Percentiles rank a stretch among this genome's conserved stretches.
These are phyloP conservation scores for Carex littledalei DNA, from an alignment of 176 grass and related monocot species.

Conservation along the genomic window DNA sequence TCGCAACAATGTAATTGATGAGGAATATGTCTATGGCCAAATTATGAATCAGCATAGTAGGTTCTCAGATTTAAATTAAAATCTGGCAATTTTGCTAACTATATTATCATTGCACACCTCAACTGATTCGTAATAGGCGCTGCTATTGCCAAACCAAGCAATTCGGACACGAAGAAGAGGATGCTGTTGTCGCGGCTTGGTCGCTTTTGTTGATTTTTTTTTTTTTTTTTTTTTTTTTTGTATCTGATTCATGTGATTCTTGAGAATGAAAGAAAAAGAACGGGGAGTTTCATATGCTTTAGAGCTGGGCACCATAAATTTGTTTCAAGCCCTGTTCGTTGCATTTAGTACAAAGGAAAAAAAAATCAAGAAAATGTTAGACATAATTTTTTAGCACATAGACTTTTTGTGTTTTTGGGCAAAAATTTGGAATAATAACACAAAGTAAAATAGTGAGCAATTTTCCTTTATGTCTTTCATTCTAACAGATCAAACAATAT, in stretches of 20 bases:
- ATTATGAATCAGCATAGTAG: not conserved
- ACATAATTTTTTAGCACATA: too few species aligned
- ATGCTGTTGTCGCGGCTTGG: not conserved
- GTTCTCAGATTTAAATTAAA: not conserved
- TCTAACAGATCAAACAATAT: too few species aligned
- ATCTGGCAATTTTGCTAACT: not conserved
- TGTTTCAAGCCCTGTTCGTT: not conserved
- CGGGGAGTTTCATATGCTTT: not conserved
- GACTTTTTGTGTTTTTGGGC: too few species aligned
- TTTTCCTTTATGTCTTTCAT: too few species aligned
- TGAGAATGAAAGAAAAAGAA: not conserved
- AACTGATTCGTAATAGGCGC: not conserved
- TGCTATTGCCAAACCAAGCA: not conserved
- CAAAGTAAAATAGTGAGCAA: too few species aligned
- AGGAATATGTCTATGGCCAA: not conserved
- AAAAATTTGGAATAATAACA: too few species aligned
- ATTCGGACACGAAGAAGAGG: not conserved
- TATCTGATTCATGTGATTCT: not conserved
- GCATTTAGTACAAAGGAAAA: not conserved
- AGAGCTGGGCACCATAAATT: not conserved
- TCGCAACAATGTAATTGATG: not conserved
- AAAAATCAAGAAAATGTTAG: not conserved
- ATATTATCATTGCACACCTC: not conserved
- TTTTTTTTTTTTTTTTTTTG: not conserved
- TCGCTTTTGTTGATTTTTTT: not conserved